Conservation (phyloP, 2,329 filamentous ascomycete species). For the Didymella exigua region DNA sequence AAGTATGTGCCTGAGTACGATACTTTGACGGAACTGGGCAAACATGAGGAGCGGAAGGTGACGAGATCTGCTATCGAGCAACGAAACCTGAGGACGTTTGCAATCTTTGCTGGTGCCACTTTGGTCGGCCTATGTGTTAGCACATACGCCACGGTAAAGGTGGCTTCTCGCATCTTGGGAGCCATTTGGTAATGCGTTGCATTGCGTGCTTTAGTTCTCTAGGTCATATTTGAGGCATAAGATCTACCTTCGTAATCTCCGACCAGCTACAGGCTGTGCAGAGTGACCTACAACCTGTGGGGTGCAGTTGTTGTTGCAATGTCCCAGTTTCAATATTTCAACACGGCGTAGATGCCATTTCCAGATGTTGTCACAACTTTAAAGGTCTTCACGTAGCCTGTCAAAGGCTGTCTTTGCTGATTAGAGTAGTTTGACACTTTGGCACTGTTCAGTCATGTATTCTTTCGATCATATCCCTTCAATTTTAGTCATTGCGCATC, state of each 20-base stretch:
- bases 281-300: too few relatives aligned
- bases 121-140: constrained; percentile 36
- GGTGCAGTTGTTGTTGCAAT: too few relatives aligned
- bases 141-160: constrained; percentile 32
- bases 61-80: constrained; percentile 51
- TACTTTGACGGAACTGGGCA: constrained; percentile 56
- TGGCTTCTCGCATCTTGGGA: constrained; percentile 26
- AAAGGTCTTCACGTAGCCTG: too few relatives aligned
- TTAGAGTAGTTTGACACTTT: too few relatives aligned
- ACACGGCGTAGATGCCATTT: too few relatives aligned
- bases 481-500: background rate
- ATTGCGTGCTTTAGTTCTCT: background rate
- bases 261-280: too few relatives aligned
- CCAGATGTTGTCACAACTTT: too few relatives aligned
- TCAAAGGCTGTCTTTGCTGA: too few relatives aligned
- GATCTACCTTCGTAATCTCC: too few relatives aligned
- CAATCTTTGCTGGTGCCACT: constrained; percentile 48
- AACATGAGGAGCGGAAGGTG: constrained; percentile 49
- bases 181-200: constrained; percentile 23
- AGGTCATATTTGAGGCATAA: background rate
- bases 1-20: constrained; percentile 68
- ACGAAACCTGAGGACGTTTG: constrained; percentile 55
- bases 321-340: too few relatives aligned
- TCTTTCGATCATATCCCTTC: too few relatives aligned
- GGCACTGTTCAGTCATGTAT: too few relatives aligned